Evolutionary conservation across 2,329 filamentous ascomycete species (phyloP).

Genomic region (Cladosporium sp.): DNA sequence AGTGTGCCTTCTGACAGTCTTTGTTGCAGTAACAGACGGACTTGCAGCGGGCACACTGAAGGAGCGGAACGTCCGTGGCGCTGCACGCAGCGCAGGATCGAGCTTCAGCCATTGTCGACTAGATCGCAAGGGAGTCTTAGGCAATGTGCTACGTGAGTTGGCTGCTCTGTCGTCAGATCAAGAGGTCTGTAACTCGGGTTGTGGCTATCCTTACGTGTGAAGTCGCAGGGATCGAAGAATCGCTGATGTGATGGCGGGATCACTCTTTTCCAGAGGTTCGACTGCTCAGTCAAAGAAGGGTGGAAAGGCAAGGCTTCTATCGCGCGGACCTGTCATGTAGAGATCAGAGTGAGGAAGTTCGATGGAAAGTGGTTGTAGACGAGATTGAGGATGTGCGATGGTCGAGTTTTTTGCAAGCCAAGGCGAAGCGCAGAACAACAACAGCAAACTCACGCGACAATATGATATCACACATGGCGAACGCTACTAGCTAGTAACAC

Average conservation of each 20-base stretch:
- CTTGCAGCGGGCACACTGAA: constrained; percentile 36
- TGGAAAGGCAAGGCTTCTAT: background rate
- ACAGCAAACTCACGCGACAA: background rate
- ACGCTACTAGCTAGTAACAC: background rate
- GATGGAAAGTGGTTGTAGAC: background rate
- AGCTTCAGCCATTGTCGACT: background rate
- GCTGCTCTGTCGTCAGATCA: background rate
- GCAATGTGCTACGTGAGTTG: background rate
- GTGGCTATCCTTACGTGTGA: background rate
- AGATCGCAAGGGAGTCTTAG: background rate
- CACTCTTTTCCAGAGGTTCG: too few species aligned
- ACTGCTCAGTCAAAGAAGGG: background rate
- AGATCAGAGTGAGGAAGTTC: background rate
- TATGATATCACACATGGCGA: background rate
- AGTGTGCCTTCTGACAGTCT: constrained; percentile 38
- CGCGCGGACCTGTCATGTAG: background rate
- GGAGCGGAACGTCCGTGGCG: constrained; percentile 18
- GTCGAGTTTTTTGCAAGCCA: background rate
- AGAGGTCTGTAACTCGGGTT: background rate
- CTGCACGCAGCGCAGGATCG: background rate
- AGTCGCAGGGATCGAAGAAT: background rate
- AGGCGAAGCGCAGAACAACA: background rate
- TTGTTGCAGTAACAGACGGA: constrained; percentile 35
- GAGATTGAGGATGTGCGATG: background rate
- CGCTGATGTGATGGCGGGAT: background rate